A percentile compares a stretch with the other conserved stretches of the same genome.
Conservation (phyloP, 208 protist genomes). For the Leishmania mexicana region DNA sequence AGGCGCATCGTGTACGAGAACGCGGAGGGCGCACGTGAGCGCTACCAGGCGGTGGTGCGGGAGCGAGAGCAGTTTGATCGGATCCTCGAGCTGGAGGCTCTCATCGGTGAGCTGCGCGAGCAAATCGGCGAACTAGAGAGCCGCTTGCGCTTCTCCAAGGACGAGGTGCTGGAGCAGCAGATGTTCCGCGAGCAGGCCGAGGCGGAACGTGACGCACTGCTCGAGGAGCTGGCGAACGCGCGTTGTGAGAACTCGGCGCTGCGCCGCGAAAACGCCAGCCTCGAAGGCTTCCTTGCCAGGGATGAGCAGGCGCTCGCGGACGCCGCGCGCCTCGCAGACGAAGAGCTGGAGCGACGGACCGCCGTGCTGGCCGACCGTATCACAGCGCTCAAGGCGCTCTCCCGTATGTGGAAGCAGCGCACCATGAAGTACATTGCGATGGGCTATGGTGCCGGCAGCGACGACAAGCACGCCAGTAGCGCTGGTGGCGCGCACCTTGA, state of each 20-base stretch:
- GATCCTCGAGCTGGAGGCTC: constrained; percentile 55
- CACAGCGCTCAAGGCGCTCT: constrained; percentile 39
- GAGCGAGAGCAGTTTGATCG: constrained; percentile 56
- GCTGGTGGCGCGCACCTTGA: constrained; percentile 16
- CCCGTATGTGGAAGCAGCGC: constrained; percentile 75
- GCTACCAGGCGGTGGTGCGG: constrained; percentile 49
- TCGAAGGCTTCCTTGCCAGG: constrained; percentile 47
- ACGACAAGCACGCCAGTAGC: constrained; percentile 2
- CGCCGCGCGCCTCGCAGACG: constrained; percentile 47
- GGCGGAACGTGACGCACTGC: constrained; percentile 41
- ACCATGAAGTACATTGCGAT: constrained; percentile 69
- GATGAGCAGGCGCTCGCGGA: constrained; percentile 60
- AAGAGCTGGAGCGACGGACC: constrained; percentile 49
- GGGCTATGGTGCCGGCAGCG: constrained; percentile 39
- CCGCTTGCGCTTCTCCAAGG: constrained; percentile 62
- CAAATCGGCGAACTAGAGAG: constrained; percentile 55
- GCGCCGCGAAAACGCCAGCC: constrained; percentile 39
- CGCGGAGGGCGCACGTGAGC: constrained; percentile 61
- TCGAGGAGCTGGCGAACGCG: constrained; percentile 35
- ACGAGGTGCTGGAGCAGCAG: constrained; percentile 58
- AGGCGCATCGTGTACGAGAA: constrained; percentile 45
- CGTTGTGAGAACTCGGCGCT: constrained; percentile 46
- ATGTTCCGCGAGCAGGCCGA: constrained; percentile 51
- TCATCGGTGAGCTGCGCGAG: constrained; percentile 53
- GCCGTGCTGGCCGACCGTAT: constrained; percentile 39